These are phyloP conservation scores for Amanita thiersii DNA, from an alignment of 768 basidiomycete species.

Conservation along the genomic window DNA sequence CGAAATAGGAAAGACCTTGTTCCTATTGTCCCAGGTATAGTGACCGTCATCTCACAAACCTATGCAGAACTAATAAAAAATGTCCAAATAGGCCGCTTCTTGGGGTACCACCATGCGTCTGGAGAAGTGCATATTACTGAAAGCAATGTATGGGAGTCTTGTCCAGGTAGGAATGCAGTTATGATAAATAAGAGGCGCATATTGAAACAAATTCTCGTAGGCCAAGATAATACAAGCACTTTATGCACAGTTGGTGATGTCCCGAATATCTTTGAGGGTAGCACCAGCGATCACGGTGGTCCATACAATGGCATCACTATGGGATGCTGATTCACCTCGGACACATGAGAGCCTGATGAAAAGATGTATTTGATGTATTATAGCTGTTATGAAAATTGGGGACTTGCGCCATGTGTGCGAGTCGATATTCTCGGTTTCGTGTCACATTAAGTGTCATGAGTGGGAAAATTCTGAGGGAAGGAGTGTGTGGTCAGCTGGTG, in stretches of 20 bases:
- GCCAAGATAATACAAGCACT: constrained; percentile 50
- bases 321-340: constrained; percentile 4
- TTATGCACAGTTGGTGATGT: constrained; percentile 50
- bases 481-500: too few species aligned
- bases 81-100: constrained; percentile 26
- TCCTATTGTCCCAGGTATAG: constrained; percentile 31
- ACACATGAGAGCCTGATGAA: too few species aligned
- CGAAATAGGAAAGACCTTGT: constrained; percentile 27
- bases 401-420: too few species aligned
- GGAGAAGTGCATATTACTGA: constrained; percentile 46
- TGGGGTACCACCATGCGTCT: constrained; percentile 37
- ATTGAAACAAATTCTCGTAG: constrained; percentile 18
- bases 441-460: too few species aligned
- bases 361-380: too few species aligned
- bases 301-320: constrained; percentile 7
- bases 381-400: too few species aligned
- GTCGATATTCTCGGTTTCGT: too few species aligned
- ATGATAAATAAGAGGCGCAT: neutral
- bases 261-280: constrained; percentile 35
- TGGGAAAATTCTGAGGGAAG: too few species aligned
- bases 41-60: too few species aligned
- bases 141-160: constrained; percentile 41
- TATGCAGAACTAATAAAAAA: too few species aligned
- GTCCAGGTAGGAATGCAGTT: constrained; percentile 46
- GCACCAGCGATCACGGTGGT: constrained; percentile 41